Conservation (phyloP, 2,329 filamentous ascomycete species). For the Coccinonectria pachysandricola region DNA sequence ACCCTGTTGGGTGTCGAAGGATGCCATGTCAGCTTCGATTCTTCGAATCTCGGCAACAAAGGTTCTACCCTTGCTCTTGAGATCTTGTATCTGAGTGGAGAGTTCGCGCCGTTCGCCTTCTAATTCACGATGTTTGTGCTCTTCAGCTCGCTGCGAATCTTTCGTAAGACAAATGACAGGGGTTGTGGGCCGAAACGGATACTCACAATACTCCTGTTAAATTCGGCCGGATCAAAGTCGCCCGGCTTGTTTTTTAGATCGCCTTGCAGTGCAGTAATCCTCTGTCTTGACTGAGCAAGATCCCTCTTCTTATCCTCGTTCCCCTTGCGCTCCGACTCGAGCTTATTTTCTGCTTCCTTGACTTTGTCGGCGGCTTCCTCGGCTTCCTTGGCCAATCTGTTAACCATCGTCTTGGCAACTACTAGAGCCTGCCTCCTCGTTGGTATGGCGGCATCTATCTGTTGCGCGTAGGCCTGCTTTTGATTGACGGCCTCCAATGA, state of each 20-base stretch:
- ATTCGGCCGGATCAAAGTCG: constrained; percentile 58
- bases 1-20: constrained; percentile 63
- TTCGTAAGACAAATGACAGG: constrained; percentile 14
- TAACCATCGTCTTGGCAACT: constrained; percentile 41
- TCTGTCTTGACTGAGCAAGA: constrained; percentile 37
- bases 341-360: constrained; percentile 32
- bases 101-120: constrained; percentile 31
- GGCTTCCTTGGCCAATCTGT: constrained; percentile 31
- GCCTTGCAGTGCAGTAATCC: constrained; percentile 53
- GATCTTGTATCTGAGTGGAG: constrained; percentile 28
- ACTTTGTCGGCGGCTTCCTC: constrained; percentile 27
- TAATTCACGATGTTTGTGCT: constrained; percentile 45
- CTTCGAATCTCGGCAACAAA: constrained; percentile 29
- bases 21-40: constrained; percentile 39
- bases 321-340: constrained; percentile 40
- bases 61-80: constrained; percentile 31
- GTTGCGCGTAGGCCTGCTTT: constrained; percentile 57
- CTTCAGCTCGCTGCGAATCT: constrained; percentile 44
- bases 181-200: not conserved
- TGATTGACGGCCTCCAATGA: constrained; percentile 55
- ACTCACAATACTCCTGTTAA: constrained; percentile 64
- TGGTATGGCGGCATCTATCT: constrained; percentile 45
- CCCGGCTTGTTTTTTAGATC: constrained; percentile 50
- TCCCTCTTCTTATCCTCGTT: constrained; percentile 43
- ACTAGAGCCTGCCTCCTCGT: constrained; percentile 45